Evolutionary conservation across 2,329 filamentous ascomycete species (phyloP), one percentile per base, ranked within the genome.

Genomic region (Nectriaceae sp.): DNA sequence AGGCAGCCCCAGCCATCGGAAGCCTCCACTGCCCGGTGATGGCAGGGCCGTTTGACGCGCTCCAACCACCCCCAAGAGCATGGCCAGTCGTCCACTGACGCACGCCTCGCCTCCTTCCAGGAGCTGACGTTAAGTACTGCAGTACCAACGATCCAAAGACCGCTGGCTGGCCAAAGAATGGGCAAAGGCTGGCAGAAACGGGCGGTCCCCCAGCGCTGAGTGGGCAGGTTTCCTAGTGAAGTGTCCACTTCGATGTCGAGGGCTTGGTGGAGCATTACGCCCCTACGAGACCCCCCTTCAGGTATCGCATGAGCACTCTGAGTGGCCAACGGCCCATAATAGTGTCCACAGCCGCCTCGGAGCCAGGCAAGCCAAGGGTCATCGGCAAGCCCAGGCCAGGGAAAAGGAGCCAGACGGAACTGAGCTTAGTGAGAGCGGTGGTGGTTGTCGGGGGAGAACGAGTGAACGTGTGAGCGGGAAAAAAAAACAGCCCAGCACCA

Each of bases 271-370:
- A 60, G 43, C 52, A 52, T 52, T 40, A 55, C 54, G 52, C 59
- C 52, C 47, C 49, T 50, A 47, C 55, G 48, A 50, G 54, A 42
- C 57, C 46, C 54, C 55, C 51, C 46, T 44, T 54, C 43, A 48
- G 45, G 44, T 43, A 60, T 58, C 50, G 61, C 55, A 50, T 56
- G 49, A 55, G 53, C 31, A 33, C 24, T 52, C 36, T 54, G 44
- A 51, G 46, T 53, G 59, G 59, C 41, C 45, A 49, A 44, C 53
- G 49, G 46, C 45, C 47, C 54, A 54, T 54, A 57, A 62, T 61
- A 62, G 61, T 60, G 53, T 51, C 54, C 55, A 64, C 56, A 61
- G 57, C 54, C 57, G 52, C 47, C 54, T 55, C 49, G 53, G 50
- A 48, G 48, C 31, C 21, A 20, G 42, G 31, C 22, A 39, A 20